Percentiles rank a stretch among this genome's conserved stretches.
Evolutionary conservation across 2,329 filamentous ascomycete species (phyloP).

Genomic region (Periglandula ipomoeae): DNA sequence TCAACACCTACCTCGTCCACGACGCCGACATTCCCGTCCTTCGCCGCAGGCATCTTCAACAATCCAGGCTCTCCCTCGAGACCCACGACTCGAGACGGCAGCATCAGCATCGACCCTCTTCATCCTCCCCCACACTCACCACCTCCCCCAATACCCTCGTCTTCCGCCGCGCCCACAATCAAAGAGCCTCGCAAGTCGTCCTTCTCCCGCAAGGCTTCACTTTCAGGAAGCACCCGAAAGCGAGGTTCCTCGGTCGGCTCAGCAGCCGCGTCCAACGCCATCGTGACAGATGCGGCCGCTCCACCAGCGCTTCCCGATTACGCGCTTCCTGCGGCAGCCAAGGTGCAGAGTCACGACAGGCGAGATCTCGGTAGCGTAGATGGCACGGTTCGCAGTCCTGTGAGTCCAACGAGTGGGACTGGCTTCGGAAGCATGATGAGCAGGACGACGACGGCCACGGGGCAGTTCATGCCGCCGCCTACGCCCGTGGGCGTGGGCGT

Average conservation of each 20-base stretch:
- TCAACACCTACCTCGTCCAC: constrained; percentile 13
- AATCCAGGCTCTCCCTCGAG: constrained; percentile 18
- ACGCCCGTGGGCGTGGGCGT: constrained; percentile 10
- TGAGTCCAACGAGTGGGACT: constrained; percentile 12
- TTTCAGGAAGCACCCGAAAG: constrained; percentile 36
- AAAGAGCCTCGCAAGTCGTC: constrained; percentile 41
- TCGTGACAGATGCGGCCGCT: constrained; percentile 35
- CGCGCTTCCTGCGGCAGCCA: constrained; percentile 40
- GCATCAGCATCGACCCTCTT: constrained; percentile 12
- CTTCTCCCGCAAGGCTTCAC: constrained; percentile 44
- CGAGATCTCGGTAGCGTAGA: constrained; percentile 6
- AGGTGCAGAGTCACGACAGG: constrained; percentile 23
- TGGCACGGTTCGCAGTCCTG: constrained; percentile 10
- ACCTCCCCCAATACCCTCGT: constrained; percentile 13
- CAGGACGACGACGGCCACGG: constrained; percentile 6
- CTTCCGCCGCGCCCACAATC: background rate
- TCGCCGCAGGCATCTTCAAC: constrained; percentile 23
- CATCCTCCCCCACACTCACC: constrained; percentile 7
- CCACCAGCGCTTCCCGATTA: constrained; percentile 47
- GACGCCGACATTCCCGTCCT: constrained; percentile 27
- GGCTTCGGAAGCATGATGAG: constrained; percentile 7
- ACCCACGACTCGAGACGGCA: constrained; percentile 27
- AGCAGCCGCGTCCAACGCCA: constrained; percentile 26
- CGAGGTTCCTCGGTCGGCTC: constrained; percentile 26
- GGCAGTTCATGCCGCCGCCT: constrained; percentile 14